These are phyloP conservation scores for Petunia secreta DNA, from an alignment of 257 asterid genomes.

Conservation along the genomic window DNA sequence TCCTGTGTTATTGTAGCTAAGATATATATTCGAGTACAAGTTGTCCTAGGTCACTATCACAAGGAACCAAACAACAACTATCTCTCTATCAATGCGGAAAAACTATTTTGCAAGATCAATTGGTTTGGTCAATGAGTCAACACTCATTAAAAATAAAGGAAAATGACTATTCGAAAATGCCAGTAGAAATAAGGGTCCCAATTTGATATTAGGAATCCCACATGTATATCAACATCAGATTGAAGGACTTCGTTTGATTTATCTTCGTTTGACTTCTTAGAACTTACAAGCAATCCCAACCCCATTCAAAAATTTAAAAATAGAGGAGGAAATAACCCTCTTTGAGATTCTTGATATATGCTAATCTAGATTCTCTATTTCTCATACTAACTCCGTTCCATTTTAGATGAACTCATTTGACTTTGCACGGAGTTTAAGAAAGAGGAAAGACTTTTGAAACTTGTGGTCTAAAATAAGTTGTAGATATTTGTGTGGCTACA, in stretches of 20 bases:
- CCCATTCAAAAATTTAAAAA: background rate
- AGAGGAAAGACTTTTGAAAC: no score
- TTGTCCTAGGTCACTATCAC: background rate
- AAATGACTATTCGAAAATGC: background rate
- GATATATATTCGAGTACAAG: background rate
- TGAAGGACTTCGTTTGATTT: background rate
- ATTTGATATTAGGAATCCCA: background rate
- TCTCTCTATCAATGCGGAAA: no score
- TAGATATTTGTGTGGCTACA: no score
- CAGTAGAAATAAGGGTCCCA: constrained; percentile 12
- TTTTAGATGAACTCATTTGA: no score
- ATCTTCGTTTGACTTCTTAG: constrained; percentile 13
- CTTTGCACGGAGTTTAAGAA: no score
- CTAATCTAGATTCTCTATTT: background rate
- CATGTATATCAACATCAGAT: constrained; percentile 16
- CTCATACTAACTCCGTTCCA: no score
- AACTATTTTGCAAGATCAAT: no score
- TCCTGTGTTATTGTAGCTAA: background rate
- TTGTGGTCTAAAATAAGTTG: no score
- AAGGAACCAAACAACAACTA: background rate
- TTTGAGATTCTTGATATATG: constrained; percentile 10
- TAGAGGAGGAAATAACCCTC: background rate
- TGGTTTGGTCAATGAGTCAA: constrained; percentile 8
- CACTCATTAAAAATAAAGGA: background rate
- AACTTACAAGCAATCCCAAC: background rate